phyloP scores from a whole-genome alignment of 2,329 filamentous ascomycete genomes.

The Aspergillus jensenii region DNA sequence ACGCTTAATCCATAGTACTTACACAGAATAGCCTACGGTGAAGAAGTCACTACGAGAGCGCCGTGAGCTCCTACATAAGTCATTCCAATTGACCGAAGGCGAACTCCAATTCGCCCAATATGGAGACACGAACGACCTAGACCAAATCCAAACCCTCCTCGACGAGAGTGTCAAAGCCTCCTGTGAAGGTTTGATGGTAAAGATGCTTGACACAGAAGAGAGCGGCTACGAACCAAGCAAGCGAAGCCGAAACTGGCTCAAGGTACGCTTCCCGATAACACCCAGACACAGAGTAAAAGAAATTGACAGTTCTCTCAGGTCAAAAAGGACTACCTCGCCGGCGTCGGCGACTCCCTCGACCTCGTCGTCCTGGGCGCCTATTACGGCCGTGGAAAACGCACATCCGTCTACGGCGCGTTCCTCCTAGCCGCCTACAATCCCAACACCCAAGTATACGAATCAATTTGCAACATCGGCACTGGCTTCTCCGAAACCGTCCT shows the following conservation, averaged over 20 bases:
- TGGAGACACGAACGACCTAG: conserved; percentile 83
- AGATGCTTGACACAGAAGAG: conserved; percentile 93
- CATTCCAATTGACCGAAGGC: conserved; percentile 77
- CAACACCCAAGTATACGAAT: conserved; percentile 79
- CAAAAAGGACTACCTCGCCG: conserved; percentile 96
- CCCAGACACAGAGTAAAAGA: neutral
- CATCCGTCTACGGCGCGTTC: conserved; percentile 93
- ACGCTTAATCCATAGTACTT: conserved; percentile 5
- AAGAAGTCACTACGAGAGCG: conserved; percentile 83
- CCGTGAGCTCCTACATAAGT: conserved; percentile 68
- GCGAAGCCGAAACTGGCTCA: conserved; percentile 96
- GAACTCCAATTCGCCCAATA: conserved; percentile 88
- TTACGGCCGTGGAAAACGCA: conserved; percentile 91
- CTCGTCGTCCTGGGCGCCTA: conserved; percentile 95
- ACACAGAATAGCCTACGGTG: conserved; percentile 63
- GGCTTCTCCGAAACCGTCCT: conserved; percentile 94
- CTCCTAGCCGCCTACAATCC: conserved; percentile 91
- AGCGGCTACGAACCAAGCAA: conserved; percentile 96
- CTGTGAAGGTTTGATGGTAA: conserved; percentile 98
- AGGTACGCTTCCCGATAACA: conserved; percentile 54
- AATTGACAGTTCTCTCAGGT: conserved; percentile 53
- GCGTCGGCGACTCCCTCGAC: conserved; percentile 92
- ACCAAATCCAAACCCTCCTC: conserved; percentile 88
- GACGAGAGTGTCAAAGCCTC: conserved; percentile 95
- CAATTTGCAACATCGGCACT: conserved; percentile 96